Evolutionary conservation across 768 basidiomycete species (phyloP), one percentile per base, ranked within the genome.

Genomic region (Dioszegia crocea): DNA sequence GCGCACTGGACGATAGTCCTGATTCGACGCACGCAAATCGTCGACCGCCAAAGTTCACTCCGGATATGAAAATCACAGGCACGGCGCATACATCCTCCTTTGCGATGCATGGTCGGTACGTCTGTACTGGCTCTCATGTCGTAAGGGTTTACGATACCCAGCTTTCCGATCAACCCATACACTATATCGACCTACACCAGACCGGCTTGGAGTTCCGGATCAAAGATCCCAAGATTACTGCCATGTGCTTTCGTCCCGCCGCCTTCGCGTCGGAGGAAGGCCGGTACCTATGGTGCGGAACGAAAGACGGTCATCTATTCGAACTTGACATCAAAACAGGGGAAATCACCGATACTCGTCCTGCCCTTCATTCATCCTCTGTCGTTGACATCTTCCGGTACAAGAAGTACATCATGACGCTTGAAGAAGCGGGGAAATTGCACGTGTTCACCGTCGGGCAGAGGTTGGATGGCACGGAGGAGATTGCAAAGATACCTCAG

Each of bases 381-480:
- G 81, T 97, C 55, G 82, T 82, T 1, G 80, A 85, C 63, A 87
- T 97, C 29, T 86, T 89, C 74, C 82, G 89, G n/a, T 62, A 76
- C 63, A 77, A 86, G 62, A 76, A 81, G 2, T 80, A 80, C 26
- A 88, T 97, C 86, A 76, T 94, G 58, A 85, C 87, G 0, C 74
- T 93, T 11, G 93, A 97, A 73, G 93, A 94, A 43, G 80, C 77
- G 1, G 93, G 94, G 10, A 97, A 97, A 76, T 80, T 83, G 2
- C 81, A 89, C 9, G 81, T 92, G 2, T 98, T 87, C 77, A 70
- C 61, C 5, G 40, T 65, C 46, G 56, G 52, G 39, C 56, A 36
- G 57, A 8, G 56, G 56, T 19, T 31, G 12, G 40, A 41, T 79
- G 29, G 75, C 87, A 52, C 24, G 51, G 58, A 60, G 70, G 16